Evolutionary conservation across 345 rosid genomes (phyloP), one percentile per base, ranked within the genome.

Genomic region (Syzygium grande): DNA sequence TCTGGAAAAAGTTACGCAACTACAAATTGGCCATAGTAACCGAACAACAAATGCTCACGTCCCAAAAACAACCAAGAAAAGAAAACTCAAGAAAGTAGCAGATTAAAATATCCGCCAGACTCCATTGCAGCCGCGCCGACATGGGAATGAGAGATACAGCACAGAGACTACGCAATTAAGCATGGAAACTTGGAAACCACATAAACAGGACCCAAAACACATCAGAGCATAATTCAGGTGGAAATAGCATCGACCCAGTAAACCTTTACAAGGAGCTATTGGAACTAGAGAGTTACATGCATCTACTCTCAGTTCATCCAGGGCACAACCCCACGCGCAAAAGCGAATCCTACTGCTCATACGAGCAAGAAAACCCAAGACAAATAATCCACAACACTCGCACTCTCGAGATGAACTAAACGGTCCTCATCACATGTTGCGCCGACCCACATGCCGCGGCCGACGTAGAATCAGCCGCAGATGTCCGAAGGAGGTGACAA

Each of bases 111-210:
- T 38, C 7, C 7, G 8, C 49, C 49, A 73, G 27, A 73, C 83
- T 38, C 49, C 49, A 10, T 38, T 10, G 49, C 43, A 68, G 46
- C 83, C 25, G 0, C 0, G 14, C 25, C 46, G 0, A 34, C 49
- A 2, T 38, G 83, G 83, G 83, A 38, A 38, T 1, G 8, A 38
- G 79, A 34, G 83, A 73, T 21, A 38, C 80, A 34, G 13, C 49
- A 9, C 25, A 34, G 49, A 19, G 25, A 73, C 80, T 38, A 38
- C 22, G 14, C 34, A 68, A 68, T 34, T 34, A 34, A 68, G 46
- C 14, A 68, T 38, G 27, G 49, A 22, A 19, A 34, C 80, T 73
- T 73, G 14, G 49, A 73, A 19, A 73, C 8, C 49, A 38, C 21
- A 38, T 1, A 38, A 38, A 73, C 25, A 19, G 49, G 15, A 73